Evolutionary conservation across 1,284 basidiomycete genomes (phyloP).

Genomic region (Malassezia furfur): DNA sequence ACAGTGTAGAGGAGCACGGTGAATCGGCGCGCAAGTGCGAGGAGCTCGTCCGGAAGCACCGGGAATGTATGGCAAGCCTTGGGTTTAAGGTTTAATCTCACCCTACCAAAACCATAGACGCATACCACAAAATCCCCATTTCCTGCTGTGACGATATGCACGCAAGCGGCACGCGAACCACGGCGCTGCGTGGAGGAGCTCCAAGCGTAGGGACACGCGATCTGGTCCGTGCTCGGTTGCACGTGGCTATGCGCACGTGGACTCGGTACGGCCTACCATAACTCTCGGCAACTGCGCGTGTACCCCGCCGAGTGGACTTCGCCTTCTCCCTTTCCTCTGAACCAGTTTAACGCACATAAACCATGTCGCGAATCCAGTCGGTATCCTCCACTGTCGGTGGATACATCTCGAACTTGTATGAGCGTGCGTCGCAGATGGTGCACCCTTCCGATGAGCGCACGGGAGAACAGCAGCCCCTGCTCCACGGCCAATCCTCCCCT

Average conservation of each 20-base stretch:
- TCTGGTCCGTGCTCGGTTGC: neutral
- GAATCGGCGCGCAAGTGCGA: slow-evolving; percentile 69
- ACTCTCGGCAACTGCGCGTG: too few species aligned
- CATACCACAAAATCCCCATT: too few species aligned
- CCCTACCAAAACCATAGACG: too few species aligned
- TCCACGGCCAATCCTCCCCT: slow-evolving; percentile 10
- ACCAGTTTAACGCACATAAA: too few species aligned
- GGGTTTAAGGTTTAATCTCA: slow-evolving; percentile 42
- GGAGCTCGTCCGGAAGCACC: slow-evolving; percentile 67
- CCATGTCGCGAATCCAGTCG: neutral
- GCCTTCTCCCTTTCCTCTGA: too few species aligned
- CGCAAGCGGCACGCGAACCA: neutral
- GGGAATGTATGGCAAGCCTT: slow-evolving; percentile 73
- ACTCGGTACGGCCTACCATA: neutral
- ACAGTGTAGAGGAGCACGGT: slow-evolving; percentile 54
- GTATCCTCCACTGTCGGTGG: neutral
- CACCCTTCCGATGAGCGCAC: too few species aligned
- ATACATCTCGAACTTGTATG: slow-evolving; percentile 3
- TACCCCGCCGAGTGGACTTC: too few species aligned
- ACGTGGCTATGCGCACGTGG: neutral
- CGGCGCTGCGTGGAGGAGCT: neutral
- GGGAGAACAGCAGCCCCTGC: slow-evolving; percentile 8
- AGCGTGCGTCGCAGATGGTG: slow-evolving; percentile 7
- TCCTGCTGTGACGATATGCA: too few species aligned
- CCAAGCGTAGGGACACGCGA: too few species aligned